These are phyloP conservation scores for Synchytrium microbalum DNA, from an alignment of 371 early-diverging fungal species.

Conservation along the genomic window DNA sequence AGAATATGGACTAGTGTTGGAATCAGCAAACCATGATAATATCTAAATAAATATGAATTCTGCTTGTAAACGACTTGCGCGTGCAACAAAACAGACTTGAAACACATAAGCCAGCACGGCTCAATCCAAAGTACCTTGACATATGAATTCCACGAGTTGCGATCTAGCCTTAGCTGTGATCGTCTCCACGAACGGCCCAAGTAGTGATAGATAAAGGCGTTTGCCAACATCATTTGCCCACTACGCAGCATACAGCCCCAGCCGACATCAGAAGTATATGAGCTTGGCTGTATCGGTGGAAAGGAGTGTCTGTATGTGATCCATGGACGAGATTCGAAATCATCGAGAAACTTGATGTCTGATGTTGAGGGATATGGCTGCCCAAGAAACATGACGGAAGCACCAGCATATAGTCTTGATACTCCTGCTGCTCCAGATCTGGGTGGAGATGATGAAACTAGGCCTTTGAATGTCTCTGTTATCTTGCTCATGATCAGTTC, in stretches of 20 bases:
- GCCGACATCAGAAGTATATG: slow-evolving; percentile 70
- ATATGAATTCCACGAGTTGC: slow-evolving; percentile 21
- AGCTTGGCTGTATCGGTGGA: slow-evolving; percentile 70
- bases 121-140: slow-evolving; percentile 13
- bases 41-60: slow-evolving; percentile 43
- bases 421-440: too few species aligned
- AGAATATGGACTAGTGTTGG: slow-evolving; percentile 70
- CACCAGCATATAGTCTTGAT: too few species aligned
- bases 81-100: background rate
- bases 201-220: slow-evolving; percentile 44
- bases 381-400: slow-evolving; percentile 12
- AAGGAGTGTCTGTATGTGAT: slow-evolving; percentile 87
- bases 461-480: too few species aligned
- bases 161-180: slow-evolving; percentile 14
- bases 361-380: slow-evolving; percentile 12
- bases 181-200: background rate
- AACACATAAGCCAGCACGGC: background rate
- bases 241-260: slow-evolving; percentile 97
- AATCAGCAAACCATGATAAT: slow-evolving; percentile 76
- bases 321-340: slow-evolving; percentile 76
- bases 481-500: too few species aligned
- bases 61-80: slow-evolving; percentile 1
- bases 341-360: slow-evolving; percentile 47
- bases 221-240: slow-evolving; percentile 87
- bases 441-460: too few species aligned